Evolutionary conservation across 768 basidiomycete species (phyloP).

Genomic region (Phlebiopsis flavidoalba): DNA sequence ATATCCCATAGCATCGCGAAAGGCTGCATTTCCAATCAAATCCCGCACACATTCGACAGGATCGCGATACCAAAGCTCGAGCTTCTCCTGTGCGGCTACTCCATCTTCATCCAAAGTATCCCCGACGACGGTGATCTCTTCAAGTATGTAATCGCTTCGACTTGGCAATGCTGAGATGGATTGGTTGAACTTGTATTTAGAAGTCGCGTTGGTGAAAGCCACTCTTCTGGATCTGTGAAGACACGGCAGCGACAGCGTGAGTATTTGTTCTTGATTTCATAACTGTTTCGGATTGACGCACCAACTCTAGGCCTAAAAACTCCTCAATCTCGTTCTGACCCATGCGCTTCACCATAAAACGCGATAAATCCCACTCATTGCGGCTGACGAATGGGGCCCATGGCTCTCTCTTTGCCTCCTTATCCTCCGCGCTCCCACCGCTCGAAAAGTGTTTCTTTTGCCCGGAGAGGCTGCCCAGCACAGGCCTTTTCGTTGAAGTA

Average conservation of each 20-base stretch:
- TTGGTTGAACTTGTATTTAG: constrained; percentile 15
- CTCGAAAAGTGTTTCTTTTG: constrained; percentile 11
- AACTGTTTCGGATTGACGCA: too few species aligned
- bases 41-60: constrained; percentile 28
- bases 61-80: constrained; percentile 22
- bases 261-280: background rate
- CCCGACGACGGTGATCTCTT: constrained; percentile 20
- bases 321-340: constrained; percentile 19
- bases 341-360: constrained; percentile 13
- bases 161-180: constrained; percentile 16
- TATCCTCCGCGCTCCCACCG: background rate
- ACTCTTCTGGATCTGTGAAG: background rate
- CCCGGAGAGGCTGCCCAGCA: background rate
- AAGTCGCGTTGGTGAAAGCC: background rate
- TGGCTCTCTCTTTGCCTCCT: background rate
- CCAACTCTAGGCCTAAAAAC: constrained; percentile 18
- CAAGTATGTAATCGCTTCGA: background rate
- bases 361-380: constrained; percentile 19
- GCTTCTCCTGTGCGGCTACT: constrained; percentile 22
- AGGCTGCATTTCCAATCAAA: constrained; percentile 8
- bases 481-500: constrained; percentile 1
- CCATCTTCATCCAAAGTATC: constrained; percentile 2
- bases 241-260: background rate
- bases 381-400: constrained; percentile 14
- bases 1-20: constrained; percentile 4